phyloP scores from a whole-genome alignment of 208 protist species.

The Crithidia thermophila region DNA sequence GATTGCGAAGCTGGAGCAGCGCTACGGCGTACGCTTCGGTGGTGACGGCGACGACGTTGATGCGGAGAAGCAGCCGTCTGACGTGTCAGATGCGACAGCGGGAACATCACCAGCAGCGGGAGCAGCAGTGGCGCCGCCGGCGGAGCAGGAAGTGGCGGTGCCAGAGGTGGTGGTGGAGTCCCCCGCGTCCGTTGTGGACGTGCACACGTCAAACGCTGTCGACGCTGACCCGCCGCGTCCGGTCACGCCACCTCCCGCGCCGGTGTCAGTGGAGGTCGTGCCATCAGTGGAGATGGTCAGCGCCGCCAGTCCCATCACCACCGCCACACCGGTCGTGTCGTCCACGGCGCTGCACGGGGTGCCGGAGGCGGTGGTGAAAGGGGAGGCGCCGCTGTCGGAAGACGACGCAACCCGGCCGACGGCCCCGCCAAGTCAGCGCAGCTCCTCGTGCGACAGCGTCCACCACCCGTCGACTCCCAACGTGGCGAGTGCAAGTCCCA shows the following conservation, averaged over 20 bases:
- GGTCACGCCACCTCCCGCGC: background rate
- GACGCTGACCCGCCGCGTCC: background rate
- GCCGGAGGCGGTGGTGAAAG: too few species aligned
- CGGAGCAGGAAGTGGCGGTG: too few species aligned
- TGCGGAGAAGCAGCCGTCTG: background rate
- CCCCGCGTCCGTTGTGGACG: too few species aligned
- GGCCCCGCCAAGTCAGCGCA: conserved; percentile 12
- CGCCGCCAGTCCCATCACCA: background rate
- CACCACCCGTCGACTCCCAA: background rate
- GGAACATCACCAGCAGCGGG: background rate
- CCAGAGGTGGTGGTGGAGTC: too few species aligned
- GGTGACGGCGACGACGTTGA: background rate
- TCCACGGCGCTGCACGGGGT: too few species aligned
- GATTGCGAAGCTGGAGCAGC: conserved; percentile 45
- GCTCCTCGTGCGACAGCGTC: conserved; percentile 2
- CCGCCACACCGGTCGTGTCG: background rate
- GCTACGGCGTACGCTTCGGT: conserved; percentile 16
- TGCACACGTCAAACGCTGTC: too few species aligned
- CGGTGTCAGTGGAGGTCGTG: background rate
- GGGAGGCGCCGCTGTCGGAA: background rate
- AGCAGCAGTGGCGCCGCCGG: too few species aligned
- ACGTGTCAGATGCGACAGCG: background rate
- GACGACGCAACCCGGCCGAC: conserved; percentile 16
- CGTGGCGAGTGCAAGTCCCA: too few species aligned
- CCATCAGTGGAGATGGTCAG: too few species aligned